Percentiles rank a stretch among this genome's conserved stretches.
These are phyloP conservation scores for Gossypium stocksii DNA, from an alignment of 345 rosid genomes.

Conservation along the genomic window DNA sequence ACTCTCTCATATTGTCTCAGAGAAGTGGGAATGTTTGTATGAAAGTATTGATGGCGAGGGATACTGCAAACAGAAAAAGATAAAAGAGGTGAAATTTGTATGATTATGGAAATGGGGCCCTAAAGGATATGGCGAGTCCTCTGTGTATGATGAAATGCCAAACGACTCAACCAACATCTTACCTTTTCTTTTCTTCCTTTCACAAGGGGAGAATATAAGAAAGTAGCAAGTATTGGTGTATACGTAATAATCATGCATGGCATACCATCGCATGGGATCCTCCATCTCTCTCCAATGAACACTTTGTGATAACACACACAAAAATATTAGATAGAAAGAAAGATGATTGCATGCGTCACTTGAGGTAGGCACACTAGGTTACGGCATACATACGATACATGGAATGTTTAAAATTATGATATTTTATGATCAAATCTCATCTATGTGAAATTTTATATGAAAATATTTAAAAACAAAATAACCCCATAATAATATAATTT, in stretches of 20 bases:
- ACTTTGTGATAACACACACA: not conserved
- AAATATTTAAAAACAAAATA: too few species aligned
- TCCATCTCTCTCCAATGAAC: not conserved
- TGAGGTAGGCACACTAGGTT: too few species aligned
- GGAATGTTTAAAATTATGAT: too few species aligned
- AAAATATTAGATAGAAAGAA: not conserved
- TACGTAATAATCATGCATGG: slow-evolving; percentile 7
- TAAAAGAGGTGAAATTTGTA: not conserved
- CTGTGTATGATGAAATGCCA: not conserved
- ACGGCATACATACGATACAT: too few species aligned
- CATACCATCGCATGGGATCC: not conserved
- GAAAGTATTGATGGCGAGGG: not conserved
- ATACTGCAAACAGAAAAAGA: not conserved
- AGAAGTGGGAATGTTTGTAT: not conserved
- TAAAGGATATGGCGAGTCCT: too few species aligned
- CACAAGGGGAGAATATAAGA: not conserved
- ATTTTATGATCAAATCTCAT: too few species aligned
- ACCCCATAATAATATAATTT: too few species aligned
- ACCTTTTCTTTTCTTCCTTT: not conserved
- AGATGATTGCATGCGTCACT: not conserved
- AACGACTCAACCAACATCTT: not conserved
- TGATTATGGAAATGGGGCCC: not conserved
- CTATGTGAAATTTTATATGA: too few species aligned
- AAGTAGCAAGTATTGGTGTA: not conserved
- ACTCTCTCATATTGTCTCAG: not conserved